Base-by-base conservation (phyloP, 352 stramenopile genomes). In the Pythium brachiatum region DNA sequence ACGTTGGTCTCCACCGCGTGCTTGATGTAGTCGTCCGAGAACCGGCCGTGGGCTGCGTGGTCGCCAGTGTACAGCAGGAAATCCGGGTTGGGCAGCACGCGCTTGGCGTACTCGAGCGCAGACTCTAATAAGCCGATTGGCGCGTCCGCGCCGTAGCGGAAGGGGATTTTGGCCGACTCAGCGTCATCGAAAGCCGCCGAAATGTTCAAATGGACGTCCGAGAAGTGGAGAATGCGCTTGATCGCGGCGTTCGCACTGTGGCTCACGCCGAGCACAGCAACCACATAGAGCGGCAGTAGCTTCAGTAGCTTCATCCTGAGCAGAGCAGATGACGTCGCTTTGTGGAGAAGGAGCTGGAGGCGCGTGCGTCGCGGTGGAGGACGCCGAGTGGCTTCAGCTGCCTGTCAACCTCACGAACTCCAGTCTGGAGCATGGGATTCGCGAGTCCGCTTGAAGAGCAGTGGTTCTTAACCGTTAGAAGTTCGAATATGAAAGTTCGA, bases 21-120 rank as follows among this genome's bases (percentile, higher is more conserved):
- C 7, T 77, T 70, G 53, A 93, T 69, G 60, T 82, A 91, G 31
- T 77, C 70, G 63, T 89, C 81, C 23, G 73, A 77, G 60, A 83
- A 87, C 0, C 75, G 2, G 0, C 81, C 81, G 60, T 96, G 87
- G 15, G 72, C 82, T 8, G 75, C 82, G 64, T 90, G 76, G 61
- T 96, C 87, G 13, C 87, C 87, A 23, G 87, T 94, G 64, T 90
- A 94, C 39, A 96, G 59, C 47, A 96, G 81, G 23, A 94, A 52
- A 20, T 92, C 79, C 0, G 87, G 87, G 7, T 83, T 51, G 16
- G 67, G 63, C 13, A 88, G 61, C 25, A 91, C 77, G 12, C 74
- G 53, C 57, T 83, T 53, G 9, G 87, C 87, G 53, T 87, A 89
- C 36, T 57, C 29, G 29, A 96, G 72, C 21, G 85, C 83, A 7